Base-by-base conservation (phyloP, 129 eudicot genomes). In the Tagetes patula region DNA sequence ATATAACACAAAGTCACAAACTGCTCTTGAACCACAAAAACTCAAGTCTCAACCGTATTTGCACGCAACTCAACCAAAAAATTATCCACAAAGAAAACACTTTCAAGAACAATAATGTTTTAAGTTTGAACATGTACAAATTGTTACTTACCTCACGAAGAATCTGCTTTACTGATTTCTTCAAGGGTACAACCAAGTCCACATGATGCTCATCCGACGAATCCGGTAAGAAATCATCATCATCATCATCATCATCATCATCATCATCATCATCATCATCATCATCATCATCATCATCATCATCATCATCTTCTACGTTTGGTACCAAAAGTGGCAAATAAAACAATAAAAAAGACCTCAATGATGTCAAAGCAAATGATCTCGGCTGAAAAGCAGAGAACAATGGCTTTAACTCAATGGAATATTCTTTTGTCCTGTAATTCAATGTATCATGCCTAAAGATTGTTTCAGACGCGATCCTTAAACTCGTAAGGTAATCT, bases 301-400 rank as follows among this genome's bases (percentile, higher is more conserved):
- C 27, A 20, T 20, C 27, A 20, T 20, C 27, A 20, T 20, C 27
- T 40, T 53, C 78, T 48, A 81, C 38, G 33, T 70, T 83, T 12
- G 96, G 95, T 80, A 81, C 95, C 84, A 93, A 27, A 71, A 93
- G 85, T 33, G 98, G 98, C 79, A 93, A 81, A 86, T 84, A 93
- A 71, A 84, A 86, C 75, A 89, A 50, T 45, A 89, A 77, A 67
- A 93, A 89, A 0, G 96, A 79, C 72, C 98, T 84, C 83, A 93
- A 43, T 42, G 92, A 80, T 53, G 90, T 85, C 75, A 84, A 12
- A 38, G 85, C 85, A 43, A 93, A 77, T 20, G 86, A 60, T 76
- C 75, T 89, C 86, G 88, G 81, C 4, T 84, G 88, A 39, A 94
- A 94, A 43, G 96, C 98, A 1, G 98, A 90, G 53, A 81, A 84